phyloP scores from a whole-genome alignment of 768 basidiomycete species.

The Mycena alexandri region DNA sequence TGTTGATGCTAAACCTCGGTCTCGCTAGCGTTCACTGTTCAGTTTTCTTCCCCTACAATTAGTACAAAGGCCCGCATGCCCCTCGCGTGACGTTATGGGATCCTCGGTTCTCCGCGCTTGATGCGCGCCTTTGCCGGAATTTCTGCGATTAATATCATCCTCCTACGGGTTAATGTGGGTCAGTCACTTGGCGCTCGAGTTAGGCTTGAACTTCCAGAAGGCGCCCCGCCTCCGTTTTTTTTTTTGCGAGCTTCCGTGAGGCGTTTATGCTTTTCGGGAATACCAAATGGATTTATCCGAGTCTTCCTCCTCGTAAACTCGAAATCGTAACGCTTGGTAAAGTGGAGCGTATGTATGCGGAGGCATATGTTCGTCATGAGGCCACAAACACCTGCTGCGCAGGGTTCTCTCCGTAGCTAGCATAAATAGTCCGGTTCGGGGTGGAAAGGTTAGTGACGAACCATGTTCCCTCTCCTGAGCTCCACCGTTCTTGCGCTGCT shows the following conservation, averaged over 20 bases:
- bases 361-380: too few species aligned
- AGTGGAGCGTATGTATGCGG: neutral
- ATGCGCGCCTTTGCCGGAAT: constrained; percentile 22
- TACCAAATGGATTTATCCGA: constrained; percentile 7
- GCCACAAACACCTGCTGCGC: too few species aligned
- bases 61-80: neutral
- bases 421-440: constrained; percentile 36
- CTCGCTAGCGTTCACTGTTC: neutral
- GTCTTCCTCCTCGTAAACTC: constrained; percentile 13
- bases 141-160: constrained; percentile 7
- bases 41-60: neutral
- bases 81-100: constrained; percentile 1
- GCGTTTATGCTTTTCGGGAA: neutral
- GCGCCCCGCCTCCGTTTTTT: too few species aligned
- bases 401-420: too few species aligned
- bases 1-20: constrained; percentile 18
- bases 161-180: constrained; percentile 2
- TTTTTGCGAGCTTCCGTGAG: neutral
- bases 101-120: constrained; percentile 12
- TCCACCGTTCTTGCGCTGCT: constrained; percentile 38
- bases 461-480: constrained; percentile 35
- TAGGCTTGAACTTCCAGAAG: too few species aligned
- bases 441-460: neutral
- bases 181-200: neutral
- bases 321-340: constrained; percentile 4